Evolutionary conservation across 202 grass and related monocot species (phyloP).

Genomic region (Zoysia matrella): DNA sequence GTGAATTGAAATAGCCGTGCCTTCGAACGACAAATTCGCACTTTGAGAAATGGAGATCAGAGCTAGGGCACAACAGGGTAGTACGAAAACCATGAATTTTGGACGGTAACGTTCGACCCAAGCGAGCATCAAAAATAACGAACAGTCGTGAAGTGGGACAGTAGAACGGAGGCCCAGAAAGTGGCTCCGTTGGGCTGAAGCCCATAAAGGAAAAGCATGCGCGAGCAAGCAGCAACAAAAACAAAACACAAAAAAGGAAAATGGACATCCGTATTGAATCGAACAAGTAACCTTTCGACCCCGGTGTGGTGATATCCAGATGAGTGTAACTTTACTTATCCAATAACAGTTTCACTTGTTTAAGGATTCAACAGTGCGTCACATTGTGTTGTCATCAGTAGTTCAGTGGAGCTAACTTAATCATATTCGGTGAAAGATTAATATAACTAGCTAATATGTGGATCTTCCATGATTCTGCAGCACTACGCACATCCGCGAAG

Average conservation of each 20-base stretch:
- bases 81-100: too few species aligned
- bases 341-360: too few species aligned
- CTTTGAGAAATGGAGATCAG: not conserved
- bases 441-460: too few species aligned
- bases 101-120: not conserved
- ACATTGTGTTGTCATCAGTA: too few species aligned
- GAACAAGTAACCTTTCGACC: conserved; percentile 99
- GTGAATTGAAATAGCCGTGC: not conserved
- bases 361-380: too few species aligned
- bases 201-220: not conserved
- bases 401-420: too few species aligned
- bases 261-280: conserved; percentile 51
- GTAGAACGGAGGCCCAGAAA: not conserved
- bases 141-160: not conserved
- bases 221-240: not conserved
- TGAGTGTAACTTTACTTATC: too few species aligned
- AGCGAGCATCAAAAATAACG: too few species aligned
- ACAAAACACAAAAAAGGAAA: not conserved
- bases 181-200: not conserved
- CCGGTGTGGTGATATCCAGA: too few species aligned
- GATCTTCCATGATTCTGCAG: not conserved
- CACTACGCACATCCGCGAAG: not conserved
- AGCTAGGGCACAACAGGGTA: too few species aligned
- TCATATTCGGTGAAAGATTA: too few species aligned
- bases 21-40: not conserved